Evolutionary conservation across 2,329 filamentous ascomycete species (phyloP).

Genomic region (Polychaeton citri): DNA sequence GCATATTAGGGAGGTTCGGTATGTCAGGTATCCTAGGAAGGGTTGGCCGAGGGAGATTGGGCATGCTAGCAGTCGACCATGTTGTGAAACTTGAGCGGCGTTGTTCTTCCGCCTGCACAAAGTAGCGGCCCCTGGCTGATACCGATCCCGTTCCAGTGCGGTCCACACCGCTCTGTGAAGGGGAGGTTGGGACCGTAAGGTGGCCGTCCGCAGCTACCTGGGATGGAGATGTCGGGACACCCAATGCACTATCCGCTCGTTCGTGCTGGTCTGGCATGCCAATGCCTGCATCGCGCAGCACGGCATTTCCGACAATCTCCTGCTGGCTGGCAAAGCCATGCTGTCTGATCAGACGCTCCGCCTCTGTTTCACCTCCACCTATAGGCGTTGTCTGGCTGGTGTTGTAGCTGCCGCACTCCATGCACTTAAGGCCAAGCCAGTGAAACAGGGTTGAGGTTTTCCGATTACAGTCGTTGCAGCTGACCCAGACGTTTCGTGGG

Average conservation of each 20-base stretch:
- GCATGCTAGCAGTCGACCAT: conserved; percentile 17
- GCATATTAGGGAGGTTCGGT: conserved; percentile 3
- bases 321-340: conserved; percentile 24
- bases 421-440: conserved; percentile 88
- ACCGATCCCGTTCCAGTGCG: conserved; percentile 11
- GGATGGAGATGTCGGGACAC: conserved; percentile 10
- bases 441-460: conserved; percentile 81
- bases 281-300: conserved; percentile 20
- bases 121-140: conserved; percentile 18
- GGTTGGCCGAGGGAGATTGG: conserved; percentile 7
- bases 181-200: conserved; percentile 5
- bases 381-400: conserved; percentile 35
- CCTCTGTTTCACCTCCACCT: conserved; percentile 22
- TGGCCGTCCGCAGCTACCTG: conserved; percentile 3
- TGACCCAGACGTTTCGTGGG: conserved; percentile 52
- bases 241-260: conserved; percentile 8
- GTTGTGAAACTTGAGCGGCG: conserved; percentile 15
- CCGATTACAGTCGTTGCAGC: conserved; percentile 89
- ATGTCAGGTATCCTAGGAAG: conserved; percentile 3
- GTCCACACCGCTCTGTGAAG: conserved; percentile 6
- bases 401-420: conserved; percentile 41
- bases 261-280: conserved; percentile 11
- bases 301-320: conserved; percentile 22
- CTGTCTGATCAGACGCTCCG: conserved; percentile 18
- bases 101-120: conserved; percentile 16